A percentile compares a stretch with the other conserved stretches of the same genome.
Conservation (phyloP, 129 eudicot genomes). For the Ambrosia artemisiifolia region DNA sequence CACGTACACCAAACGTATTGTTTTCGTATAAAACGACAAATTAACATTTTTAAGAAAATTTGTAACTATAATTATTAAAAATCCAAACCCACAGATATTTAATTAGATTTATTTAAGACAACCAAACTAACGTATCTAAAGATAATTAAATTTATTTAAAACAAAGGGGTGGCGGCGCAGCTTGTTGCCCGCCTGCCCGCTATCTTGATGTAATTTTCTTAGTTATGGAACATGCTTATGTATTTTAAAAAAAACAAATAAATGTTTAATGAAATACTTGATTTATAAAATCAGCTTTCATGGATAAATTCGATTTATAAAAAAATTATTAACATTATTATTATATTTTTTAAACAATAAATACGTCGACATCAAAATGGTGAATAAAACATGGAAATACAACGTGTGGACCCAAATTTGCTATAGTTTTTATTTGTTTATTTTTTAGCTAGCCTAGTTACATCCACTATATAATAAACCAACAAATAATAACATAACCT, state of each 20-base stretch:
- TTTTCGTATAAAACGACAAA: slow-evolving; percentile 14
- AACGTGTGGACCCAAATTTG: not conserved
- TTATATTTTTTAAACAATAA: not conserved
- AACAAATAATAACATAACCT: not conserved
- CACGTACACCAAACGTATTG: slow-evolving; percentile 16
- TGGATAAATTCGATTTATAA: too few species aligned
- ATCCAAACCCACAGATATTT: not conserved
- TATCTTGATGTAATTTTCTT: too few species aligned
- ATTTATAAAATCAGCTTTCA: too few species aligned
- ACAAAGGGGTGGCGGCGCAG: too few species aligned
- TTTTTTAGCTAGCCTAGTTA: too few species aligned
- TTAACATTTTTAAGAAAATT: not conserved
- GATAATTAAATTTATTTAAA: not conserved
- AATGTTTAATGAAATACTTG: too few species aligned
- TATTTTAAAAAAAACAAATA: too few species aligned
- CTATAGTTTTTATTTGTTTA: too few species aligned
- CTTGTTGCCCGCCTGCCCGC: too few species aligned
- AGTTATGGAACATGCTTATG: too few species aligned
- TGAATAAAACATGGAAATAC: slow-evolving; percentile 9
- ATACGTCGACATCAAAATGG: slow-evolving; percentile 16
- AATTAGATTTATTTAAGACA: not conserved
- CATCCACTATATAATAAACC: slow-evolving; percentile 25
- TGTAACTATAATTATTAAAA: not conserved
- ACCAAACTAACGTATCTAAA: not conserved
- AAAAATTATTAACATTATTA: too few species aligned